A percentile compares a stretch with the other conserved stretches of the same genome.
Evolutionary conservation across 352 stramenopile species (phyloP).

Genomic region (Phytophthora parvispora): DNA sequence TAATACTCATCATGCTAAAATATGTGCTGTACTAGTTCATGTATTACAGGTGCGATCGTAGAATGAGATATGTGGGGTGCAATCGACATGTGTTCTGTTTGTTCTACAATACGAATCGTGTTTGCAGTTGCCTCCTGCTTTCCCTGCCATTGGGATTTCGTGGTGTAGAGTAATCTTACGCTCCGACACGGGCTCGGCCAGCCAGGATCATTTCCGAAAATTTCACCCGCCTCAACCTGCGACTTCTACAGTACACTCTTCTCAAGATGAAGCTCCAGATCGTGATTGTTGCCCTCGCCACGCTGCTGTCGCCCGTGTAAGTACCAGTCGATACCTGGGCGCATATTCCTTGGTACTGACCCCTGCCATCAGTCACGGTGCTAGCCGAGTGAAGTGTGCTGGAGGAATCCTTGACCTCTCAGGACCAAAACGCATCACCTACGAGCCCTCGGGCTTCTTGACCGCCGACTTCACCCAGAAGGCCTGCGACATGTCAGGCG

Average conservation of each 20-base stretch:
- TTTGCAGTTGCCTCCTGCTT: too few relatives aligned
- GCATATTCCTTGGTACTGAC: neutral
- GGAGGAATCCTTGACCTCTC: neutral
- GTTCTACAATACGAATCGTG: too few relatives aligned
- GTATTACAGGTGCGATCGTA: too few relatives aligned
- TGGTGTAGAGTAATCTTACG: too few relatives aligned
- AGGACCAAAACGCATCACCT: neutral
- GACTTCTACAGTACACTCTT: neutral
- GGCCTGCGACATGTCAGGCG: neutral
- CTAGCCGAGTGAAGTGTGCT: neutral
- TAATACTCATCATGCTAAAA: too few relatives aligned
- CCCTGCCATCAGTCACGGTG: neutral
- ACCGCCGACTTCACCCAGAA: neutral
- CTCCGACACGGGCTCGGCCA: too few relatives aligned
- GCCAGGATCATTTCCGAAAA: neutral
- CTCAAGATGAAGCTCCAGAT: conserved; percentile 2
- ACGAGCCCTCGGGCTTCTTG: neutral
- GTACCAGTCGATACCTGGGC: neutral
- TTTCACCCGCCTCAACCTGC: neutral
- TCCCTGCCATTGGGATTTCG: too few relatives aligned
- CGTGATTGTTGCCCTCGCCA: neutral
- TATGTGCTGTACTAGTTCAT: too few relatives aligned
- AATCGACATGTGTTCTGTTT: too few relatives aligned
- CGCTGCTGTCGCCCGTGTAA: neutral
- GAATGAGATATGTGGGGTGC: too few relatives aligned